Percentiles rank a stretch among this genome's conserved stretches.
Conservation (phyloP, 2,329 filamentous ascomycete genomes). For the Talaromyces sp. region DNA sequence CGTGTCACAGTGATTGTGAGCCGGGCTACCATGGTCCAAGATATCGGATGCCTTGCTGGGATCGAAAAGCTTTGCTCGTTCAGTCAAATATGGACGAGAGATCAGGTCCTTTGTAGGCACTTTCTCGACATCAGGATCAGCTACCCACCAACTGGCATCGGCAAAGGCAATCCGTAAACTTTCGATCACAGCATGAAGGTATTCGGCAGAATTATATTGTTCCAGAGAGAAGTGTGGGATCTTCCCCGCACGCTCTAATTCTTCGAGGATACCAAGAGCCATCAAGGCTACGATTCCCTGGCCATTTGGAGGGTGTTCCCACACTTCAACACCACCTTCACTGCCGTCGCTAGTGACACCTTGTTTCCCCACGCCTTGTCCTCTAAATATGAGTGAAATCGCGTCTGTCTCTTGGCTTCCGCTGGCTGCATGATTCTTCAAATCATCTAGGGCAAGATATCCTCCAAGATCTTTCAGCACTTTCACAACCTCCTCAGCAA, state of each 20-base stretch:
- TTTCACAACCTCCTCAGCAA: conserved; percentile 77
- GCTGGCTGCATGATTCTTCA: conserved; percentile 68
- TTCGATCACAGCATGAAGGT: conserved; percentile 85
- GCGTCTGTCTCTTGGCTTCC: conserved; percentile 79
- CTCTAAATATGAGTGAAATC: conserved; percentile 75
- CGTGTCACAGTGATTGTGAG: conserved; percentile 82
- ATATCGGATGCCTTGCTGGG: conserved; percentile 51
- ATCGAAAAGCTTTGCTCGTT: conserved; percentile 63
- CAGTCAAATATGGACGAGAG: conserved; percentile 68
- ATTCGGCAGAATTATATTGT: conserved; percentile 78
- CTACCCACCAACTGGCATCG: conserved; percentile 85
- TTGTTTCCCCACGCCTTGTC: conserved; percentile 57
- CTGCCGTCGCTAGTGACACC: conserved; percentile 38
- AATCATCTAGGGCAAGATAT: conserved; percentile 72
- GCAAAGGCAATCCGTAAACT: conserved; percentile 84
- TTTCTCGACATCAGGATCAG: conserved; percentile 70
- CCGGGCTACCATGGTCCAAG: conserved; percentile 73
- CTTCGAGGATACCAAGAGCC: conserved; percentile 86
- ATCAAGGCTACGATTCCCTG: conserved; percentile 94
- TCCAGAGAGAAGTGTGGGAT: conserved; percentile 66
- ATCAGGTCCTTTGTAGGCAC: conserved; percentile 71
- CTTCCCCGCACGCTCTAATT: conserved; percentile 70
- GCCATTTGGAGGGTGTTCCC: conserved; percentile 96
- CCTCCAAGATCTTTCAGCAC: conserved; percentile 75
- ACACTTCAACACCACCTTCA: conserved; percentile 66